These are phyloP conservation scores for Myxozyma neotropica DNA, from an alignment of 805 yeast species.

Conservation along the genomic window DNA sequence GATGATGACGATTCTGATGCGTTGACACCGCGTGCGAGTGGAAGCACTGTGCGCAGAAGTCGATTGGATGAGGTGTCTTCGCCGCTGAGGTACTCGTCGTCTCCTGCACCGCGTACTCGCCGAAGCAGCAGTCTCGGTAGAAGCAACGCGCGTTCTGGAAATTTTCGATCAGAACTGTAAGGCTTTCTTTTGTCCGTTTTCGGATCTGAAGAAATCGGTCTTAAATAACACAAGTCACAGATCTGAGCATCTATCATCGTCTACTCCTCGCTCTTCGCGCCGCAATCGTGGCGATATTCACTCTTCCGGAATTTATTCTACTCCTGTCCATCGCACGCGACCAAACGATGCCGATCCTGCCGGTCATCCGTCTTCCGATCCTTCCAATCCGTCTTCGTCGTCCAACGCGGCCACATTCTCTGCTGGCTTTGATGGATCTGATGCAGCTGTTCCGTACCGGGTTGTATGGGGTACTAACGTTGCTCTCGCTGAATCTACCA, in stretches of 20 bases:
- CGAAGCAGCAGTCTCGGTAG: constrained; percentile 24
- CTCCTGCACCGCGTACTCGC: constrained; percentile 18
- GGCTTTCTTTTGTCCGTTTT: not conserved
- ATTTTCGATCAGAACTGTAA: constrained; percentile 27
- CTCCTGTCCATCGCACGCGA: constrained; percentile 62
- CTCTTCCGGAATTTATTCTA: constrained; percentile 64
- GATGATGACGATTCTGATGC: constrained; percentile 5
- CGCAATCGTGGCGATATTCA: constrained; percentile 74
- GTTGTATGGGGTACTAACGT: constrained; percentile 99
- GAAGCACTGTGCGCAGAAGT: constrained; percentile 10
- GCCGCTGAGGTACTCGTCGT: constrained; percentile 29
- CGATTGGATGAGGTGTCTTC: constrained; percentile 30
- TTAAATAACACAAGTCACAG: not conserved
- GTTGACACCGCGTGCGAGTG: constrained; percentile 22
- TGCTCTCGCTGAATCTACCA: constrained; percentile 83
- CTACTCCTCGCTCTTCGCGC: constrained; percentile 19
- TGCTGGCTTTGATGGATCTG: constrained; percentile 34
- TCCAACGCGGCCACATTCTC: constrained; percentile 25
- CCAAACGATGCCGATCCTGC: constrained; percentile 10
- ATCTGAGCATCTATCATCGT: constrained; percentile 10
- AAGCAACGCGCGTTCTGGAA: constrained; percentile 4
- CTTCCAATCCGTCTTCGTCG: constrained; percentile 20
- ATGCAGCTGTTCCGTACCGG: constrained; percentile 40
- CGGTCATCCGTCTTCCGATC: constrained; percentile 18
- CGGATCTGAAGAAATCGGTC: not conserved